Conservation (phyloP, 306 rosid species). For the Dryas octopetala region DNA sequence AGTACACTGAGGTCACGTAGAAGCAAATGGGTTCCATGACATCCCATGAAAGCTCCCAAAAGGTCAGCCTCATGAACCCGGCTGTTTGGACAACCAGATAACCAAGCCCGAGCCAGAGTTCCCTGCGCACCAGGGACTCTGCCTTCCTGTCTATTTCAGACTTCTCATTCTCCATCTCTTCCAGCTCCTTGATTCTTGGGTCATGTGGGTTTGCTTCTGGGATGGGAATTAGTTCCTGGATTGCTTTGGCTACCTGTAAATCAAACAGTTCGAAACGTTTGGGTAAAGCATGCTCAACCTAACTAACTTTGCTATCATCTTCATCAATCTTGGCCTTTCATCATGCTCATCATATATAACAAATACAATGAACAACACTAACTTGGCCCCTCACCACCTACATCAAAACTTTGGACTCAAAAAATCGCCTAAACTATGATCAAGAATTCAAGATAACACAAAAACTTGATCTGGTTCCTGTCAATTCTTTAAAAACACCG, state of each 20-base stretch:
- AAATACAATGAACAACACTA: background rate
- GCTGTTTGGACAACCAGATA: conserved; percentile 55
- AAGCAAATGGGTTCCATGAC: conserved; percentile 93
- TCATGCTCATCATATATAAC: background rate
- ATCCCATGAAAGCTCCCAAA: conserved; percentile 94
- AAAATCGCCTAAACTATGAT: background rate
- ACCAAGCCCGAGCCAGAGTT: conserved; percentile 63
- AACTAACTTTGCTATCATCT: background rate
- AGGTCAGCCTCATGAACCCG: conserved; percentile 75
- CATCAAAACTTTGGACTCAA: background rate
- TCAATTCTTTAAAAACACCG: background rate
- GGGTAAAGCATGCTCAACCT: conserved; percentile 29
- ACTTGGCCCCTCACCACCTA: background rate
- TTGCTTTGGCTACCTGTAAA: conserved; percentile 39
- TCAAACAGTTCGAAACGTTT: conserved; percentile 20
- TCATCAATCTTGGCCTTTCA: conserved; percentile 2
- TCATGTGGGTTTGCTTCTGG: conserved; percentile 31
- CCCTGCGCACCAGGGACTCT: conserved; percentile 51
- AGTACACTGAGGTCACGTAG: conserved; percentile 64
- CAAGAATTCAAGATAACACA: background rate
- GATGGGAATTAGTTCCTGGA: conserved; percentile 42
- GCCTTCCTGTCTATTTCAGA: conserved; percentile 49
- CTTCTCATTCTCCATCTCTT: conserved; percentile 58
- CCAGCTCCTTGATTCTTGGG: conserved; percentile 43
- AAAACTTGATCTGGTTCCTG: background rate